Conservation (phyloP, 768 basidiomycete species). For the Auricularia sp. region DNA sequence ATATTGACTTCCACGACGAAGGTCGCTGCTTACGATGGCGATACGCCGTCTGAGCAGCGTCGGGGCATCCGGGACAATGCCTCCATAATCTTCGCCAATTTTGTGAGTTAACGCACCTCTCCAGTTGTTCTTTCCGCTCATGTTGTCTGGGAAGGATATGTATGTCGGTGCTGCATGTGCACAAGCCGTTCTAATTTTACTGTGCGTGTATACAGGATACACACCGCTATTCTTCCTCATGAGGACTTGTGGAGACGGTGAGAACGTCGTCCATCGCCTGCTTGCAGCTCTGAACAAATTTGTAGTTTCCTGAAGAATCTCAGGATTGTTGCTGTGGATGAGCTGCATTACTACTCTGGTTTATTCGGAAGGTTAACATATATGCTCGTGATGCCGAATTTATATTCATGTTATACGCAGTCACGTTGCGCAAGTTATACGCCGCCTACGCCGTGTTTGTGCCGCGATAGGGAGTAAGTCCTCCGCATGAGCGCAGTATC, state of each 20-base stretch:
- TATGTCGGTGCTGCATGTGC: slow-evolving; percentile 3
- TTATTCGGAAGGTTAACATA: slow-evolving; percentile 60
- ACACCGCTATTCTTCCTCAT: slow-evolving; percentile 73
- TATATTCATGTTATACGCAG: slow-evolving; percentile 25
- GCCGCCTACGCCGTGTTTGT: slow-evolving; percentile 67
- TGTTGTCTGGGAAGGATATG: background rate
- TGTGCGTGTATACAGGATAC: slow-evolving; percentile 63
- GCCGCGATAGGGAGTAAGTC: slow-evolving; percentile 65
- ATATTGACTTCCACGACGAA: slow-evolving; percentile 13
- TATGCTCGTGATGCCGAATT: background rate
- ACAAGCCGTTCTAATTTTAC: background rate
- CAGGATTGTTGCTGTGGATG: slow-evolving; percentile 73
- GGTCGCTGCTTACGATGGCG: slow-evolving; percentile 81
- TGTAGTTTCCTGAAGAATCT: slow-evolving; percentile 65
- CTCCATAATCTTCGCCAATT: slow-evolving; percentile 83
- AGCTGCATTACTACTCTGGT: slow-evolving; percentile 79
- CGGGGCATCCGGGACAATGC: slow-evolving; percentile 63
- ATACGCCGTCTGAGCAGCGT: slow-evolving; percentile 65
- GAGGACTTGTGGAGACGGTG: slow-evolving; percentile 78
- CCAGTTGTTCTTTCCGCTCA: background rate
- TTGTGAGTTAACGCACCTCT: slow-evolving; percentile 35
- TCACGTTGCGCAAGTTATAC: slow-evolving; percentile 71
- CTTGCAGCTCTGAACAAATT: background rate
- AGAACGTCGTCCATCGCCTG: background rate
- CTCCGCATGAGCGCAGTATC: no score